Conservation (phyloP, 2,329 filamentous ascomycete genomes). For the Onygenales sp. region DNA sequence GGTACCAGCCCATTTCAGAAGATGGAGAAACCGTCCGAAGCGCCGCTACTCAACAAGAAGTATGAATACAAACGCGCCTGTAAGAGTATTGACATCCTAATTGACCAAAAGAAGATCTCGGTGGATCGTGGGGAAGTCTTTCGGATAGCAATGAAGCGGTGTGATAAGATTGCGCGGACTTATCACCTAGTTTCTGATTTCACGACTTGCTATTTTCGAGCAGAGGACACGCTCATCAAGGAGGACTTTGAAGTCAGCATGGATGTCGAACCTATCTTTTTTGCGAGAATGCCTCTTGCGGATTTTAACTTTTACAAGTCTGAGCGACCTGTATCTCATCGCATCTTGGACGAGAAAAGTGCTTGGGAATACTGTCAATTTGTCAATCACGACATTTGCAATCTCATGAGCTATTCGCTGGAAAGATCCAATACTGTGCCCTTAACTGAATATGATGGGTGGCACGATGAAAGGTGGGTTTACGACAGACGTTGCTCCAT, state of each 20-base stretch:
- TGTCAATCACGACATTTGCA: neutral
- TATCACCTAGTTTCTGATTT: neutral
- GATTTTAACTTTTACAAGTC: neutral
- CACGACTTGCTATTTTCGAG: neutral
- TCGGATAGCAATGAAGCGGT: neutral
- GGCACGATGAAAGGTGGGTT: neutral
- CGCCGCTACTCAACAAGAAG: neutral
- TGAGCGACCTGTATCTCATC: neutral
- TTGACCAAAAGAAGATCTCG: neutral
- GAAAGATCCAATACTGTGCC: no score
- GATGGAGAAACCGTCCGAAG: neutral
- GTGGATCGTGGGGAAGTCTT: neutral
- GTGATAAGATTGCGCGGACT: constrained; percentile 1
- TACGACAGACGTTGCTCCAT: neutral
- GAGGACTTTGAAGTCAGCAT: neutral
- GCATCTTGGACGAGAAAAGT: neutral
- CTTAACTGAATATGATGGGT: neutral
- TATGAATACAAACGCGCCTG: neutral
- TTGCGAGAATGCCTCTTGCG: neutral
- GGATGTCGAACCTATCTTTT: neutral
- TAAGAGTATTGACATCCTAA: neutral
- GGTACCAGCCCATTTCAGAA: neutral
- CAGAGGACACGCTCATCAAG: neutral
- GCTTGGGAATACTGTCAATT: neutral
- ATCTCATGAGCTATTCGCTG: no score